Base-by-base conservation (phyloP, 2,329 filamentous ascomycete genomes). In the Aureobasidium sp. region DNA sequence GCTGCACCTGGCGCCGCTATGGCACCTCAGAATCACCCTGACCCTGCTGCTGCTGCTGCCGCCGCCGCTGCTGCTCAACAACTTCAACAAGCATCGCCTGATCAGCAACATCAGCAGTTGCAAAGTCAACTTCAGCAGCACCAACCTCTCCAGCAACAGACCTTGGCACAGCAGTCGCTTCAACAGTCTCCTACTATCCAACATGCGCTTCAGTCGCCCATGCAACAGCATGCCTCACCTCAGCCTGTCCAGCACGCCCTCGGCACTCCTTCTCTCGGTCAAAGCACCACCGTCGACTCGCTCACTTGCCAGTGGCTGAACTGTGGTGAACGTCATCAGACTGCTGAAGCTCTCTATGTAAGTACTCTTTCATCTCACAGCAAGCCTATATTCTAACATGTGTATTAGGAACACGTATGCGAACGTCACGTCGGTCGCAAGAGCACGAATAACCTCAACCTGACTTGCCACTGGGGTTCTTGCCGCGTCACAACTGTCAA, bases 391-490 rank as follows among this genome's bases (percentile, higher is more conserved):
- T 57, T 53, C 65, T 64, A 23, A 64, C 66, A 66, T 53, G 48
- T 34, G 44, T 23, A 39, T 44, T 70, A 97, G 92, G 93, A 97
- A 71, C 94, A 99, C 77, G 92, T 99, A 68, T 97, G 94, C 77
- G 94, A 97, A 75, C 90, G 91, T 72, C 94, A 99, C 81, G 92
- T 99, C 74, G 94, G 94, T 67, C 91, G 94, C 77, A 99, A 99
- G 82, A 96, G 90, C 80, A 99, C 94, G 73, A 97, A 97, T 81
- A 99, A 99, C 78, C 82, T 99, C 72, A 97, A 94, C 77, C 78
- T 99, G 74, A 97, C 91, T 61, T 99, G 94, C 78, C 90, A 95
- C 74, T 99, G 94, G 94, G 94, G 92, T 70, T 89, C 88, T 67
- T 99, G 94, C 80, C 87, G 91, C 66, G 97, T 93, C 26, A 97